Conservation (phyloP, 164 flowering plant genomes). For the Chloranthus sessilifolius region DNA sequence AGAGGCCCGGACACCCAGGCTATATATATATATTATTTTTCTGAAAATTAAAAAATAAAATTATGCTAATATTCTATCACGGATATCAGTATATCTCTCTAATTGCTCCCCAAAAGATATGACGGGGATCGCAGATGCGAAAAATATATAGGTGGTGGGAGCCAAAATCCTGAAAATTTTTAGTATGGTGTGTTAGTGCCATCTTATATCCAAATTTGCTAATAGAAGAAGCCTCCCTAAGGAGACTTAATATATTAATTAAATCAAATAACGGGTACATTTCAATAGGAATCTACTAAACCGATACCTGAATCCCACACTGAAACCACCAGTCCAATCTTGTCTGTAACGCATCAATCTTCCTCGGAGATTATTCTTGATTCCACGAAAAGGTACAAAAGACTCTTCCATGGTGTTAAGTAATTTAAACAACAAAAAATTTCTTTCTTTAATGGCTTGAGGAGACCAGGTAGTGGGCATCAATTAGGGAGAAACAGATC, state of each 20-base stretch:
- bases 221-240: too few species aligned
- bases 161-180: conserved; percentile 87
- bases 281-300: background rate
- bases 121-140: conserved; percentile 92
- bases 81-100: conserved; percentile 74
- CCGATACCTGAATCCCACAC: conserved; percentile 78
- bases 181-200: background rate
- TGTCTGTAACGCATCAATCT: conserved; percentile 87
- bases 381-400: conserved; percentile 80
- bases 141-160: conserved; percentile 89
- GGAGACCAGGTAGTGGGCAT: too few species aligned
- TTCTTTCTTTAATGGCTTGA: too few species aligned
- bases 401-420: conserved; percentile 75
- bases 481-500: background rate
- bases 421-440: background rate
- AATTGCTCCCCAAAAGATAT: conserved; percentile 92
- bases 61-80: too few species aligned
- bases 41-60: too few species aligned
- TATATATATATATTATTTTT: too few species aligned
- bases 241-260: too few species aligned
- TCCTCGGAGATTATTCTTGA: conserved; percentile 72
- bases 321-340: conserved; percentile 88
- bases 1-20: too few species aligned
- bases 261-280: too few species aligned
- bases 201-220: background rate